Base-by-base conservation (phyloP, 768 basidiomycete species). In the Tricholomella constricta region DNA sequence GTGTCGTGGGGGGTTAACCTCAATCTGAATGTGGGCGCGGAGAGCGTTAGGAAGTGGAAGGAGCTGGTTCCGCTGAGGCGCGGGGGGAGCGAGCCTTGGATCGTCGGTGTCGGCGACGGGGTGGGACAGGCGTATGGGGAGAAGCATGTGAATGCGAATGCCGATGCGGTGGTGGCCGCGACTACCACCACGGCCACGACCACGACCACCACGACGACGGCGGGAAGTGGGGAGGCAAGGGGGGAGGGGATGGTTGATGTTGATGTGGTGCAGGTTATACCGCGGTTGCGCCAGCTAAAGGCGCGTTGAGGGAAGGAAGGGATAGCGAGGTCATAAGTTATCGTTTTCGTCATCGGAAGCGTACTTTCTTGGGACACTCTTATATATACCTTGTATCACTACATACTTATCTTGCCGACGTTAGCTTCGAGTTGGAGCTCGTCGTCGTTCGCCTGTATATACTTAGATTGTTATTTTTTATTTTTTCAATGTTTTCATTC, bases 61-160 rank as follows among this genome's bases (percentile, higher is more conserved):
- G 22, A 44, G 48, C n/a, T 57, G 20, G 48, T 31, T 11, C 56
- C 52, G 22, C 23, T 58, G 57, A n/a, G n/a, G n/a, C 46, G 57
- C 29, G 45, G 54, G 42, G 60, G 29, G 37, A 43, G 31, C 38
- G 4, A 31, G 15, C 27, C 23, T n/a, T 31, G 37, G 31, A 17
- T 27, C 40, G 31, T 42, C 34, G 49, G 35, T 14, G 36, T 42
- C n/a, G n/a, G n/a, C n/a, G 20, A 29, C 29, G 41, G 26, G 41
- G 40, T 37, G 11, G 29, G 34, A 17, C 42, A 36, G 43, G 44
- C 42, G 23, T 32, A 47, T 48, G 4, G 19, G 41, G 31, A n/a
- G n/a, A n/a, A n/a, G n/a, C n/a, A 51, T 38, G 36, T 45, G 1
- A 38, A 40, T 34, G 48, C 47, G 19, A 34, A 31, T 40, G 31